Evolutionary conservation across 257 asterid species (phyloP), one percentile per base, ranked within the genome.

Genomic region (Leptodermis oblonga): DNA sequence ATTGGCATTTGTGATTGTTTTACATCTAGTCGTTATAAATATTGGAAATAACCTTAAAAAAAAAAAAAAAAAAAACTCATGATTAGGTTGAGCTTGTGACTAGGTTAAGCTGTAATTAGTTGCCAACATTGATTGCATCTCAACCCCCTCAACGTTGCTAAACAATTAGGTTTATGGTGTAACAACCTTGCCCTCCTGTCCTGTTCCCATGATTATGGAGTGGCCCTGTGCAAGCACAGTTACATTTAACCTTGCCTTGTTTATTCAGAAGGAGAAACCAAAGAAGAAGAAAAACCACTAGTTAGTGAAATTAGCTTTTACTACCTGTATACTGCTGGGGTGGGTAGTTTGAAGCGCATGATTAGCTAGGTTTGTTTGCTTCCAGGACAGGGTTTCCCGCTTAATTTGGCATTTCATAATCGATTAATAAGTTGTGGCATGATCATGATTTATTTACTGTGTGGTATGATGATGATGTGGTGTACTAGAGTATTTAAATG

Each of bases 121-220:
- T 54, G 53, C 4, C 36, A 37, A 17, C 4, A 42, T 41, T 54
- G 56, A 41, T 20, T 58, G 36, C 43, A 31, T 33, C 23, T 67
- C 61, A 49, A 30, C 31, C 12, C 5, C 17, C 12, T 11, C 7
- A 56, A 23, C 15, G 33, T 17, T 41, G 59, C 22, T 58, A 53
- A 53, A 54, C 14, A 17, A 48, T 34, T 71, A 39, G 59, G 65
- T 18, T 72, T 53, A 30, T 64, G 59, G 62, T 39, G 28, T 64
- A 53, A 20, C 56, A 20, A 51, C 45, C 64, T 25, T 28, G 20
- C 13, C 66, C 56, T 53, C 43, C 17, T 28, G 15, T 53, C 43
- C 17, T 28, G 15, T 11, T 20, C 63, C 42, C 31, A 20, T 7
- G 17, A 20, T 52, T n/a, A 34, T 26, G 51, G 43, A 12, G 36